Evolutionary conservation across 1,284 basidiomycete species (phyloP).

Genomic region (Xanthoconium separans): DNA sequence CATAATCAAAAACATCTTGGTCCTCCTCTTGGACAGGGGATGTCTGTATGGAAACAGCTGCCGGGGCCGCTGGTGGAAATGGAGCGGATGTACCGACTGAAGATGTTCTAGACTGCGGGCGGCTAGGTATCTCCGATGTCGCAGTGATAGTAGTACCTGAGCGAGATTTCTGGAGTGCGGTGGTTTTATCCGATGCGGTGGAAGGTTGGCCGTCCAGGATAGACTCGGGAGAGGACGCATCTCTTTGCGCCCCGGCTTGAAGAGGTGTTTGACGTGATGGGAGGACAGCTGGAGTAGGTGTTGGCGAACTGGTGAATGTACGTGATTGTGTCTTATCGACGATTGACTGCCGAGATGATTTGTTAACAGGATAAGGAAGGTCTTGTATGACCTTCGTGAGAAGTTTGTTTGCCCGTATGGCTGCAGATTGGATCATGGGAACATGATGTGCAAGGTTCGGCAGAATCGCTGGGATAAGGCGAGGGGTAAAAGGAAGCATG

Average conservation of each 20-base stretch:
- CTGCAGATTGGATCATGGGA: constrained; percentile 85
- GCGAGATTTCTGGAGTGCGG: constrained; percentile 32
- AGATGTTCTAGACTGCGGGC: constrained; percentile 57
- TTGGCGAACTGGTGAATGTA: constrained; percentile 48
- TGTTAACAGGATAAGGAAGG: constrained; percentile 70
- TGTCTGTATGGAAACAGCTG: constrained; percentile 28
- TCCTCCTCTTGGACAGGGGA: constrained; percentile 41
- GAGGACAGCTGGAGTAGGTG: constrained; percentile 36
- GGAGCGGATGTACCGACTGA: constrained; percentile 35
- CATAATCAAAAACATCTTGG: constrained; percentile 88
- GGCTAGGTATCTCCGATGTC: constrained; percentile 36
- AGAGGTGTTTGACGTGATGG: constrained; percentile 50
- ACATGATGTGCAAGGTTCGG: constrained; percentile 94
- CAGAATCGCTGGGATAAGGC: constrained; percentile 88
- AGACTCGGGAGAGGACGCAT: constrained; percentile 46
- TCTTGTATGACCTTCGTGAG: constrained; percentile 85
- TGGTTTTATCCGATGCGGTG: constrained; percentile 19
- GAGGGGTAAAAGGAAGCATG: constrained; percentile 92
- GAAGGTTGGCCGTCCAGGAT: constrained; percentile 30
- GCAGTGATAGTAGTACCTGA: constrained; percentile 21
- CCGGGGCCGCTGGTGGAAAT: constrained; percentile 6
- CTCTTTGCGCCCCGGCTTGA: constrained; percentile 37
- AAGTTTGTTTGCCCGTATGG: constrained; percentile 83
- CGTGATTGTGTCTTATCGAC: constrained; percentile 31
- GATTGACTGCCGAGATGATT: constrained; percentile 40